A percentile compares a stretch with the other conserved stretches of the same genome.
Evolutionary conservation across 768 basidiomycete species (phyloP).

Genomic region (Cantharellus cinnabarinus): DNA sequence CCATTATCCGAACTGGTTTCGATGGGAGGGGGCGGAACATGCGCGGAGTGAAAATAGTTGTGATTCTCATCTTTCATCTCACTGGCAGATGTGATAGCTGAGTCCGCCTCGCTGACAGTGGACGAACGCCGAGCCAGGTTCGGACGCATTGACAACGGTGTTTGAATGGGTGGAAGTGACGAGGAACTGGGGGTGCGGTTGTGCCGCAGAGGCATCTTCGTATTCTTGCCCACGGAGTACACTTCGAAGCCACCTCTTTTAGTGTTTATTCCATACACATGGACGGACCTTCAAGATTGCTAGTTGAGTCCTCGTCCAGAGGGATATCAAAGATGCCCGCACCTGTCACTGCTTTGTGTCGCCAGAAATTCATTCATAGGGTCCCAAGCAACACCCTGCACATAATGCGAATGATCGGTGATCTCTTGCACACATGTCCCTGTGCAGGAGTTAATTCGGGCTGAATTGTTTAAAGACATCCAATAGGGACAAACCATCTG

Average conservation of each 20-base stretch:
- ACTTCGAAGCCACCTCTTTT: conserved; percentile 72
- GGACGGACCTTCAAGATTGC: conserved; percentile 40
- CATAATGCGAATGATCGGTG: conserved; percentile 87
- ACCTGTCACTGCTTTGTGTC: conserved; percentile 86
- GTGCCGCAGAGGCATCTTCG: conserved; percentile 50
- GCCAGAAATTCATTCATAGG: conserved; percentile 94
- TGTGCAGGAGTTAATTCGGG: conserved; percentile 15
- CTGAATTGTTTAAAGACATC: background rate
- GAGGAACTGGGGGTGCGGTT: conserved; percentile 48
- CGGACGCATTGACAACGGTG: conserved; percentile 21
- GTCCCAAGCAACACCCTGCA: conserved; percentile 98
- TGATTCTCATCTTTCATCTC: conserved; percentile 31
- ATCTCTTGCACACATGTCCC: conserved; percentile 79
- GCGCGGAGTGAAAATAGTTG: conserved; percentile 15
- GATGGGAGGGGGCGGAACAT: conserved; percentile 15
- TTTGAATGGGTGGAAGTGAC: conserved; percentile 11
- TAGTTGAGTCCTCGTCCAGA: background rate
- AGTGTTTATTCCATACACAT: conserved; percentile 68
- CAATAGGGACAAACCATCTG: conserved; percentile 31
- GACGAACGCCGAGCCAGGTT: conserved; percentile 49
- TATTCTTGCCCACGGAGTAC: conserved; percentile 79
- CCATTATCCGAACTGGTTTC: conserved; percentile 6
- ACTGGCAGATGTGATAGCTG: conserved; percentile 28
- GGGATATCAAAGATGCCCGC: conserved; percentile 4
- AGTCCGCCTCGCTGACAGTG: conserved; percentile 57